Percentiles rank a stretch among this genome's conserved stretches.
phyloP scores from a whole-genome alignment of 305 asterid genomes.

The Salvia sclarea region DNA sequence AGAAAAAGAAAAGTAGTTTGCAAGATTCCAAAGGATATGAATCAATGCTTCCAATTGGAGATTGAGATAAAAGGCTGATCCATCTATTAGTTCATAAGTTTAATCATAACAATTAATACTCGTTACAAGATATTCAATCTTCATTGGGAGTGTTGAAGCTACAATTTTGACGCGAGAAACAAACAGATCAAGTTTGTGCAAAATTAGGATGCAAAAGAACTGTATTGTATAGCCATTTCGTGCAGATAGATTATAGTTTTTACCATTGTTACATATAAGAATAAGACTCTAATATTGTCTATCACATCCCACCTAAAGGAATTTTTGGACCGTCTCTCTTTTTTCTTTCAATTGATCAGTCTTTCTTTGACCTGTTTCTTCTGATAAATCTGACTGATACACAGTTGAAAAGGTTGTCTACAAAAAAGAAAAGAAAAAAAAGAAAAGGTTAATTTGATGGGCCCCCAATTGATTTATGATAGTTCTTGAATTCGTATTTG shows the following conservation, averaged over 20 bases:
- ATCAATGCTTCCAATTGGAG: no score
- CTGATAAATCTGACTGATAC: constrained; percentile 19
- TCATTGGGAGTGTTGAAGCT: no score
- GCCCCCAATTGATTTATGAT: constrained; percentile 34
- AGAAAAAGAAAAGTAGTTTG: no score
- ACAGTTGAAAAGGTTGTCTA: constrained; percentile 31
- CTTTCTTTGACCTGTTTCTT: constrained; percentile 28
- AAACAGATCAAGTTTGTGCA: no score
- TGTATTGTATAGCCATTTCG: neutral
- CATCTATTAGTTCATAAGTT: no score
- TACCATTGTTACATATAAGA: neutral
- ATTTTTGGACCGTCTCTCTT: neutral
- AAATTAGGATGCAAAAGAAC: no score
- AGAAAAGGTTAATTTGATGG: constrained; percentile 7
- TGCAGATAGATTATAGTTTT: neutral
- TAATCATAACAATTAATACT: no score
- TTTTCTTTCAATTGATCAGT: constrained; percentile 2
- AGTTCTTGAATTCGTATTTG: constrained; percentile 4
- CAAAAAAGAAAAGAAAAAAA: constrained; percentile 13
- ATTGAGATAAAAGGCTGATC: no score
- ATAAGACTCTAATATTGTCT: neutral
- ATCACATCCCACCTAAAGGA: neutral
- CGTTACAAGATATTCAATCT: no score
- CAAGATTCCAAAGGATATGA: no score
- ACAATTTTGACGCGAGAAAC: no score